Conservation (phyloP, 1,284 basidiomycete genomes). For the Sporisorium iseilematis-ciliati region DNA sequence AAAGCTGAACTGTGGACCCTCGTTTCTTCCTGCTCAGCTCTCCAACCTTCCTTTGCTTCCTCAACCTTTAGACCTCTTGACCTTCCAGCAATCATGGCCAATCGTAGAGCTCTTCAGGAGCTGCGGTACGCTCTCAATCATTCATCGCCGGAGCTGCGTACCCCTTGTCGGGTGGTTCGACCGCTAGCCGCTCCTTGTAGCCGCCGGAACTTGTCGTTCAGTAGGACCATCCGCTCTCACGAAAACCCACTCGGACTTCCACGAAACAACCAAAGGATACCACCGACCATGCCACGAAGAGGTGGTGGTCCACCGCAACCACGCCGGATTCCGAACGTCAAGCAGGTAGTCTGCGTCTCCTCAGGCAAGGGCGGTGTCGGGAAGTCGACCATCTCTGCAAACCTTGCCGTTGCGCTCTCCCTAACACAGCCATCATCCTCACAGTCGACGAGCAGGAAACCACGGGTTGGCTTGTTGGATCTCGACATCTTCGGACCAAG, state of each 20-base stretch:
- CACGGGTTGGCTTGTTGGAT: constrained; percentile 86
- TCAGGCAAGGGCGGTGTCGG: constrained; percentile 98
- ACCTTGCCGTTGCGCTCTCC: constrained; percentile 81
- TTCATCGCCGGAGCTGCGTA: neutral
- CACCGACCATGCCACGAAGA: constrained; percentile 63
- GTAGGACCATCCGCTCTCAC: constrained; percentile 26
- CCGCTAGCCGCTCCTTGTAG: constrained; percentile 1
- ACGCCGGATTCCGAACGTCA: constrained; percentile 73
- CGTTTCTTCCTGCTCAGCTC: neutral
- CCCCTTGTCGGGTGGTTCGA: no score
- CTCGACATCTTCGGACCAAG: constrained; percentile 97
- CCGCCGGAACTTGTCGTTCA: constrained; percentile 3
- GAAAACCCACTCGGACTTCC: constrained; percentile 66
- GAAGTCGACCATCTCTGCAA: constrained; percentile 93
- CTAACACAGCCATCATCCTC: constrained; percentile 25
- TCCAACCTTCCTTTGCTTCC: neutral
- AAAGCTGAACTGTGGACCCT: neutral
- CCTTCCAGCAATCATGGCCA: constrained; percentile 1
- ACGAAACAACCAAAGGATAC: constrained; percentile 58
- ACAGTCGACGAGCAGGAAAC: constrained; percentile 21
- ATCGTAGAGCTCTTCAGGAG: neutral
- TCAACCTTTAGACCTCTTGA: neutral
- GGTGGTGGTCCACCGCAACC: constrained; percentile 71
- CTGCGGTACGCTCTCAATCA: neutral
- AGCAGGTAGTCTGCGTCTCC: constrained; percentile 83